Evolutionary conservation across 2,329 filamentous ascomycete genomes (phyloP).

Genomic region (Phialemonium atrogriseum): DNA sequence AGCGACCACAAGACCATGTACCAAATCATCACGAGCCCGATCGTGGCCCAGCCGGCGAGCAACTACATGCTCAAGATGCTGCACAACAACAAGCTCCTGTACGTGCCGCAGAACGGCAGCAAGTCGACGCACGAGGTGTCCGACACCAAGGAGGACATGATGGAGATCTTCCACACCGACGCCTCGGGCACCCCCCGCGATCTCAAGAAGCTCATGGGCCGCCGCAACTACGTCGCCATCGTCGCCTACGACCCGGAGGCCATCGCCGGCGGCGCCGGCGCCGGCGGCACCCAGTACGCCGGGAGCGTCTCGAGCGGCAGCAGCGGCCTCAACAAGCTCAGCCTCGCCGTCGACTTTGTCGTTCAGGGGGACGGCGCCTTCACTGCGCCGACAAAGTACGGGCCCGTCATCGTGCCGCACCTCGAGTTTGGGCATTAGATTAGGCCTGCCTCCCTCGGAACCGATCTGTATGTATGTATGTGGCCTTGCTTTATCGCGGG

Average conservation of each 20-base stretch:
- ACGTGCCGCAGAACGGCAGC: slow-evolving; percentile 82
- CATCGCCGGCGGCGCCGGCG: slow-evolving; percentile 33
- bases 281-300: slow-evolving; percentile 17
- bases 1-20: slow-evolving; percentile 99
- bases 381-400: slow-evolving; percentile 84
- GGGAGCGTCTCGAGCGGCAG: slow-evolving; percentile 19
- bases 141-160: slow-evolving; percentile 99
- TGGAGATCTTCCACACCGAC: slow-evolving; percentile 97
- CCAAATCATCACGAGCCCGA: slow-evolving; percentile 86
- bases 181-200: slow-evolving; percentile 77
- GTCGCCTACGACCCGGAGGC: slow-evolving; percentile 90
- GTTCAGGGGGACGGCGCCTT: slow-evolving; percentile 85
- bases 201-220: slow-evolving; percentile 84
- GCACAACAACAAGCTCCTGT: slow-evolving; percentile 90
- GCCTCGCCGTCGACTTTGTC: slow-evolving; percentile 90
- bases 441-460: too few species aligned
- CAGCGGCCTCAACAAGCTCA: slow-evolving; percentile 57
- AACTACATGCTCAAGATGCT: slow-evolving; percentile 86
- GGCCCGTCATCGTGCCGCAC: slow-evolving; percentile 88
- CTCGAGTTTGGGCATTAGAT: slow-evolving; percentile 68
- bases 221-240: slow-evolving; percentile 85
- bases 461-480: too few species aligned
- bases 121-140: slow-evolving; percentile 64
- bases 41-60: slow-evolving; percentile 81
- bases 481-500: too few species aligned